Evolutionary conservation across 2,329 filamentous ascomycete genomes (phyloP).

Genomic region (Teratosphaeriaceae sp.): DNA sequence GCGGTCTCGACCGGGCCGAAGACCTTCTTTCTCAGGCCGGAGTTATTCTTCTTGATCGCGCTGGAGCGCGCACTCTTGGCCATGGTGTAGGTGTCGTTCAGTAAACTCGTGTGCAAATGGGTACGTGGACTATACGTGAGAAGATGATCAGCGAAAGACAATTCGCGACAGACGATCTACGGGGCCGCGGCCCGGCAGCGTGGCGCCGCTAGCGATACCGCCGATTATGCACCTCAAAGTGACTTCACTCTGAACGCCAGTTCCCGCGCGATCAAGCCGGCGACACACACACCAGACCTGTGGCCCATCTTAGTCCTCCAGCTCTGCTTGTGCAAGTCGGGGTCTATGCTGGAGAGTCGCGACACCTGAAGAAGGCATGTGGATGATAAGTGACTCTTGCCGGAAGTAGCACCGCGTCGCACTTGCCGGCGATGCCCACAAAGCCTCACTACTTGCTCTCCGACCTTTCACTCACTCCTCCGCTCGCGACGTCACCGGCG

Average conservation of each 20-base stretch:
- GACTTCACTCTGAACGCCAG: background rate
- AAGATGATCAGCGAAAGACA: background rate
- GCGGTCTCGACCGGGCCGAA: conserved; percentile 78
- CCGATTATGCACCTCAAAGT: background rate
- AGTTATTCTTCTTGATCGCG: conserved; percentile 74
- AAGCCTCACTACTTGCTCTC: conserved; percentile 1
- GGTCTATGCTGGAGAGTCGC: background rate
- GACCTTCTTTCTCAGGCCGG: conserved; percentile 68
- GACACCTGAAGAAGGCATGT: conserved; percentile 1
- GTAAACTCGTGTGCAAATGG: too few relatives aligned
- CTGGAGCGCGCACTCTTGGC: conserved; percentile 81
- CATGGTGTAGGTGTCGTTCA: conserved; percentile 52
- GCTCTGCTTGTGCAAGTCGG: background rate
- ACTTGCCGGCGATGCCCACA: background rate
- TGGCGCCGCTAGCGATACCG: too few relatives aligned
- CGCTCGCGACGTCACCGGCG: background rate
- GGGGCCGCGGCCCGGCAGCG: too few relatives aligned
- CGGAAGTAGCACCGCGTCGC: background rate
- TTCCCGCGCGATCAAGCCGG: background rate
- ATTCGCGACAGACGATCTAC: background rate
- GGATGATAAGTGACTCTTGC: background rate
- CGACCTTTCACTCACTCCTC: background rate
- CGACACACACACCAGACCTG: too few relatives aligned
- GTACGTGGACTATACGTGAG: background rate
- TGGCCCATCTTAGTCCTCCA: background rate